Conservation (phyloP, 2,329 filamentous ascomycete genomes). For the Pseudocercospora ulei region DNA sequence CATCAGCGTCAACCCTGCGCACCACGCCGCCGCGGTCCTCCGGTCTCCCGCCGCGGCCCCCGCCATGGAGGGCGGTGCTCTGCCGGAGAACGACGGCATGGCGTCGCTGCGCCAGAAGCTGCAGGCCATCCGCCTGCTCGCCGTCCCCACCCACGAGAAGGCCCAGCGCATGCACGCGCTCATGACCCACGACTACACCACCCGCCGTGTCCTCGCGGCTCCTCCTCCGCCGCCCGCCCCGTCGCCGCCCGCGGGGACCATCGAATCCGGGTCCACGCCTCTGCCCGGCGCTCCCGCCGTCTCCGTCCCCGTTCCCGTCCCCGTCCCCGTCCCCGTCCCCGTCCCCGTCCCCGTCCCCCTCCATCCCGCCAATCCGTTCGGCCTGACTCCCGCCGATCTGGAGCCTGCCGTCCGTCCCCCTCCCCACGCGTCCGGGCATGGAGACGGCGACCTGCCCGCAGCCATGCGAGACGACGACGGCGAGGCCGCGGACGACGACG, state of each 20-base stretch:
- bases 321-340: slow-evolving; percentile 31
- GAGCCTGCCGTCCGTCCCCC: slow-evolving; percentile 32
- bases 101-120: slow-evolving; percentile 40
- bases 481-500: too few species aligned
- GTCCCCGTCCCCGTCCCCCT: slow-evolving; percentile 31
- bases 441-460: slow-evolving; percentile 40
- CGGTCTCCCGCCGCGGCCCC: slow-evolving; percentile 8
- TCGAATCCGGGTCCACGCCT: slow-evolving; percentile 12
- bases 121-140: slow-evolving; percentile 41
- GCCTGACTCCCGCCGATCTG: slow-evolving; percentile 30
- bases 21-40: slow-evolving; percentile 20
- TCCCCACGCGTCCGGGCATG: slow-evolving; percentile 21
- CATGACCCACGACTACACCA: slow-evolving; percentile 44
- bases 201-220: slow-evolving; percentile 26
- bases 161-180: slow-evolving; percentile 43
- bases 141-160: slow-evolving; percentile 41
- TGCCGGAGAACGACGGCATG: slow-evolving; percentile 47
- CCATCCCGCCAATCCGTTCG: slow-evolving; percentile 35
- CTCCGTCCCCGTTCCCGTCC: slow-evolving; percentile 32
- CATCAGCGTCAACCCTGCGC: slow-evolving; percentile 25
- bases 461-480: slow-evolving; percentile 30
- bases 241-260: slow-evolving; percentile 8
- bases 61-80: slow-evolving; percentile 19
- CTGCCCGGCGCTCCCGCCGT: slow-evolving; percentile 15
- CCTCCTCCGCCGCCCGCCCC: slow-evolving; percentile 10